These are phyloP conservation scores for Kwoniella shandongensis DNA, from an alignment of 768 basidiomycete species.

Conservation along the genomic window DNA sequence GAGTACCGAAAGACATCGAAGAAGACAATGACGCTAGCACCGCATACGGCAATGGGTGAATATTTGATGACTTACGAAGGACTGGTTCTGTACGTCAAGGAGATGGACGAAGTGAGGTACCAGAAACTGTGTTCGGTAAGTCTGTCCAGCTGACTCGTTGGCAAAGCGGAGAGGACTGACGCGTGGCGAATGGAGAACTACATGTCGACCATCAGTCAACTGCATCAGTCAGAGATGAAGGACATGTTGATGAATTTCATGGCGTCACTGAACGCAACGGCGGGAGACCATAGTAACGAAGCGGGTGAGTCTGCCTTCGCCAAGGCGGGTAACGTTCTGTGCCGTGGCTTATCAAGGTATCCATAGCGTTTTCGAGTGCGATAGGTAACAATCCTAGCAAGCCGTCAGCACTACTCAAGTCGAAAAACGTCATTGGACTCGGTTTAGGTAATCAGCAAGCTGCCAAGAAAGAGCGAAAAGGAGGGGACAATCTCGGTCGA, in stretches of 20 bases:
- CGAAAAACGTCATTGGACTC: constrained; percentile 74
- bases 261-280: constrained; percentile 63
- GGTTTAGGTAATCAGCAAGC: constrained; percentile 56
- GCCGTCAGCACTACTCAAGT: constrained; percentile 65
- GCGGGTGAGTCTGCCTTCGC: constrained; percentile 59
- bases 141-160: constrained; percentile 17
- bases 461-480: constrained; percentile 62
- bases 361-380: constrained; percentile 44
- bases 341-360: too few relatives aligned
- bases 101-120: constrained; percentile 90
- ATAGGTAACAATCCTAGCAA: constrained; percentile 50
- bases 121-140: constrained; percentile 84
- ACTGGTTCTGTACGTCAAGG: constrained; percentile 85
- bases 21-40: constrained; percentile 56
- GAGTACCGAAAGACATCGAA: constrained; percentile 33
- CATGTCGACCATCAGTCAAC: constrained; percentile 77
- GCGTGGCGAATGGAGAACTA: constrained; percentile 65
- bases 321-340: too few relatives aligned
- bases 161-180: constrained; percentile 3
- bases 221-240: constrained; percentile 79
- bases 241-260: constrained; percentile 65
- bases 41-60: constrained; percentile 71
- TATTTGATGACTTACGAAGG: constrained; percentile 87
- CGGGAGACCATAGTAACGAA: constrained; percentile 69
- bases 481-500: constrained; percentile 62